Conservation (phyloP, 805 yeast genomes). For the Crinitomyces ghanaensis region DNA sequence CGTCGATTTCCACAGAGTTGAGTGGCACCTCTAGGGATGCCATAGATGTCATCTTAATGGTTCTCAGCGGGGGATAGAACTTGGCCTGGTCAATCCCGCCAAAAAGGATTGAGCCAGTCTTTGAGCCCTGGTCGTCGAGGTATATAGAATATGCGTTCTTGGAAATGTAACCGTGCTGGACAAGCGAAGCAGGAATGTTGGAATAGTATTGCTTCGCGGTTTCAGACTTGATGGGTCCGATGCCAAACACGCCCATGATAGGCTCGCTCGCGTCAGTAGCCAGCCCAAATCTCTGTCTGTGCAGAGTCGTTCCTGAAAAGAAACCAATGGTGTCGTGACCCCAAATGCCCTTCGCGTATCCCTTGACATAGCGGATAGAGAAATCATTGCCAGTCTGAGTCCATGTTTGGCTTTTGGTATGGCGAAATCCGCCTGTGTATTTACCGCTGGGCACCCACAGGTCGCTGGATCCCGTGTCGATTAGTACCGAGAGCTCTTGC, state of each 20-base stretch:
- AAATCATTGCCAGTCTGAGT: constrained; percentile 12
- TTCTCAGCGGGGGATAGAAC: constrained; percentile 13
- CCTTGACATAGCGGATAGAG: constrained; percentile 30
- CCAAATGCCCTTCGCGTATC: constrained; percentile 43
- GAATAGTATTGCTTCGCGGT: constrained; percentile 30
- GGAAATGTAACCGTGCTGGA: constrained; percentile 42
- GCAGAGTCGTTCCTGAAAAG: constrained; percentile 43
- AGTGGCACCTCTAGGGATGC: constrained; percentile 15
- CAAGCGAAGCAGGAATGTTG: constrained; percentile 52
- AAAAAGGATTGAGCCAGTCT: constrained; percentile 48
- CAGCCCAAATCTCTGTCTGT: constrained; percentile 44
- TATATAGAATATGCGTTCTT: constrained; percentile 52
- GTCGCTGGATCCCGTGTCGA: constrained; percentile 66
- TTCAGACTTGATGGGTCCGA: constrained; percentile 16
- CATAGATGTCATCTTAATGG: constrained; percentile 13
- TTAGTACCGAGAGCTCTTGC: constrained; percentile 40
- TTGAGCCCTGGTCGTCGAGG: constrained; percentile 32
- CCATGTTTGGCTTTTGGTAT: constrained; percentile 11
- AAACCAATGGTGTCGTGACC: constrained; percentile 31
- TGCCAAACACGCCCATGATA: constrained; percentile 16
- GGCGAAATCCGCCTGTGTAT: constrained; percentile 15
- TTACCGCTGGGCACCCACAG: constrained; percentile 38
- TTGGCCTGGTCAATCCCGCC: constrained; percentile 64
- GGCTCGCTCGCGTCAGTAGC: constrained; percentile 55
- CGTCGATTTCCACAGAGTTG: constrained; percentile 12